Evolutionary conservation across 2,329 filamentous ascomycete species (phyloP).

Genomic region (Colletotrichum sp.): DNA sequence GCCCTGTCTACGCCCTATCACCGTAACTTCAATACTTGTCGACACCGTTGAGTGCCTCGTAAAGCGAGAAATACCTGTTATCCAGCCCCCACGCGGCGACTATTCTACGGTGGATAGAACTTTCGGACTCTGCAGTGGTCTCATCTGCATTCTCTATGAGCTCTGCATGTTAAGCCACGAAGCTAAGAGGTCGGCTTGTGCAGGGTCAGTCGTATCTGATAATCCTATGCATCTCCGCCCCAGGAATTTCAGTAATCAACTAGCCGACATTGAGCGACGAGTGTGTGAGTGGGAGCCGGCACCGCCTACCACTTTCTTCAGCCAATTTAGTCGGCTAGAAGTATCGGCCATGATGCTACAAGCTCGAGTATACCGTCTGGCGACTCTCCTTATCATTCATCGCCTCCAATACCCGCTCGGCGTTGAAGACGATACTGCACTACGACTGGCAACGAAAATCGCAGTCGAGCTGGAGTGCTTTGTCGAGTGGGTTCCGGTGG

Average conservation of each 20-base stretch:
- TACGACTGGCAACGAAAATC: neutral
- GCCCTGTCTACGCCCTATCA: neutral
- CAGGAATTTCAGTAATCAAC: neutral
- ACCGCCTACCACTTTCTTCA: neutral
- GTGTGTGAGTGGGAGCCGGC: neutral
- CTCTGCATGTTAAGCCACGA: neutral
- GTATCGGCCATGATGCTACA: neutral
- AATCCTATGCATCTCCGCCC: neutral
- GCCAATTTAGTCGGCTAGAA: neutral
- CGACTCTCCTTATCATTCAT: neutral
- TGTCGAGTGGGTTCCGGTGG: neutral
- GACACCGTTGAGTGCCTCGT: neutral
- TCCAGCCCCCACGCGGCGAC: neutral
- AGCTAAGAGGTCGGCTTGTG: neutral
- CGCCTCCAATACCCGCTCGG: neutral
- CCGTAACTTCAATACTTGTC: neutral
- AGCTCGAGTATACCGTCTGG: neutral
- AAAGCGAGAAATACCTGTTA: neutral
- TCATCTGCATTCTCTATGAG: neutral
- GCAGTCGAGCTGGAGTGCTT: neutral
- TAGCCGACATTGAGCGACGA: neutral
- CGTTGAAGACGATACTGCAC: neutral
- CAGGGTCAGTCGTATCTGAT: neutral
- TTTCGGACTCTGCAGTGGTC: neutral
- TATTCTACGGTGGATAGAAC: neutral